Evolutionary conservation across 257 asterid genomes (phyloP).

Genomic region (Nicotiana obtusifolia): DNA sequence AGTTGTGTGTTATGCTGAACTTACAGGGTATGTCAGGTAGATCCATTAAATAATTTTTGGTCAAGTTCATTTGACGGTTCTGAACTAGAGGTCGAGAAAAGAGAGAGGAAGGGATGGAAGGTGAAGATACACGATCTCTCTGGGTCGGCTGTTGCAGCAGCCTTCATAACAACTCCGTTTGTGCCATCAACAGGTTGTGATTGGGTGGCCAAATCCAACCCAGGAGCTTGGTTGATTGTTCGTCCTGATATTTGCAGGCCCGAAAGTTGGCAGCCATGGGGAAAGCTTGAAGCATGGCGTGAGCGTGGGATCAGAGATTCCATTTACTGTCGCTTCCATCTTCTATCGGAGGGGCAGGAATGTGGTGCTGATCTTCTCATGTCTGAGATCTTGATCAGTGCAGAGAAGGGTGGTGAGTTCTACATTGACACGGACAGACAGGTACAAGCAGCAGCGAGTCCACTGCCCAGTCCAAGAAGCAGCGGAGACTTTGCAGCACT

Average conservation of each 20-base stretch:
- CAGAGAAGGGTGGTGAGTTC: slow-evolving; percentile 92
- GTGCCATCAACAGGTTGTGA: slow-evolving; percentile 95
- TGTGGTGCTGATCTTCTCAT: slow-evolving; percentile 70
- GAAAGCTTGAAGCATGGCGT: slow-evolving; percentile 98
- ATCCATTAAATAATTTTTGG: slow-evolving; percentile 64
- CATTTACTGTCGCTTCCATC: slow-evolving; percentile 78
- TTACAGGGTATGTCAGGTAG: slow-evolving; percentile 64
- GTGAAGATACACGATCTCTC: slow-evolving; percentile 93
- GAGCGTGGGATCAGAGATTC: slow-evolving; percentile 73
- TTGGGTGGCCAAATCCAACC: slow-evolving; percentile 95
- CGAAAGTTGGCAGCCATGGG: slow-evolving; percentile 98
- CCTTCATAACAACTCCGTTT: slow-evolving; percentile 91
- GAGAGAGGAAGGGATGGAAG: slow-evolving; percentile 96
- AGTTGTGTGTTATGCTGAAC: not conserved
- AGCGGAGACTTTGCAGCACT: slow-evolving; percentile 72
- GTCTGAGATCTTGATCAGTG: slow-evolving; percentile 58
- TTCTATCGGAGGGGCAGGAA: slow-evolving; percentile 62
- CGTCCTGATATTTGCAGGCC: slow-evolving; percentile 69
- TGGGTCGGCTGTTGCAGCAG: slow-evolving; percentile 93
- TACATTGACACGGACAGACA: slow-evolving; percentile 78
- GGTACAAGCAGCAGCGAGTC: slow-evolving; percentile 40
- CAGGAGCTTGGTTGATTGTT: slow-evolving; percentile 95
- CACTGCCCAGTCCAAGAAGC: slow-evolving; percentile 76
- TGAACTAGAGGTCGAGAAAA: slow-evolving; percentile 57
- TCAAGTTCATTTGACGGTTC: slow-evolving; percentile 47